A percentile compares a stretch with the other conserved stretches of the same genome.
phyloP scores from a whole-genome alignment of 345 rosid species.

The Balakata baccata region DNA sequence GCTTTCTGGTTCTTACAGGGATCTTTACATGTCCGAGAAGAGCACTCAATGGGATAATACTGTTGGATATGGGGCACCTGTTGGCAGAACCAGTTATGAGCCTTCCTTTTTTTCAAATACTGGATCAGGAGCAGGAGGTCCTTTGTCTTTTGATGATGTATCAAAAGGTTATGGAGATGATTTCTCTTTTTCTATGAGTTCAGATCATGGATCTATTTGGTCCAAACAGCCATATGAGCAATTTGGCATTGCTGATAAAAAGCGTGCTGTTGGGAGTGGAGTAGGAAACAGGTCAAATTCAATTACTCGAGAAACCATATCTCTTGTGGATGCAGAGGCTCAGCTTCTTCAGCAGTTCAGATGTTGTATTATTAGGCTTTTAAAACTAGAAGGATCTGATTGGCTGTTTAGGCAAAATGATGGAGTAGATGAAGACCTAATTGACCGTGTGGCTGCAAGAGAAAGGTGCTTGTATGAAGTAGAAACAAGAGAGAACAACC shows the following conservation, averaged over 20 bases:
- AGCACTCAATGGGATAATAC: constrained; percentile 53
- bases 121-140: constrained; percentile 48
- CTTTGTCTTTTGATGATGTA: constrained; percentile 44
- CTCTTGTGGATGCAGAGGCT: constrained; percentile 60
- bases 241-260: constrained; percentile 78
- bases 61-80: constrained; percentile 49
- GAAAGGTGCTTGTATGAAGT: constrained; percentile 71
- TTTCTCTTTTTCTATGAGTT: constrained; percentile 27
- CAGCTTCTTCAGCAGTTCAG: constrained; percentile 79
- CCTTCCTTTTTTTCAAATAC: constrained; percentile 46
- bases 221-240: constrained; percentile 94
- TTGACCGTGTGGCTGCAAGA: constrained; percentile 85
- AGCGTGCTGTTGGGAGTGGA: constrained; percentile 46
- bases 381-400: constrained; percentile 89
- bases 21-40: constrained; percentile 47
- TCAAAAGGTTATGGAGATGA: constrained; percentile 52
- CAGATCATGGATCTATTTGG: constrained; percentile 79
- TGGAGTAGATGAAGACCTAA: constrained; percentile 88
- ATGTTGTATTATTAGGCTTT: constrained; percentile 63
- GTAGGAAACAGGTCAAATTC: constrained; percentile 43
- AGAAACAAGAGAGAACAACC: constrained; percentile 54
- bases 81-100: constrained; percentile 47
- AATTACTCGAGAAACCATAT: constrained; percentile 37
- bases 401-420: constrained; percentile 85
- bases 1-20: constrained; percentile 51